A percentile compares a stretch with the other conserved stretches of the same genome.
Conservation (phyloP, 2,329 filamentous ascomycete genomes). For the Xylaria sp. region DNA sequence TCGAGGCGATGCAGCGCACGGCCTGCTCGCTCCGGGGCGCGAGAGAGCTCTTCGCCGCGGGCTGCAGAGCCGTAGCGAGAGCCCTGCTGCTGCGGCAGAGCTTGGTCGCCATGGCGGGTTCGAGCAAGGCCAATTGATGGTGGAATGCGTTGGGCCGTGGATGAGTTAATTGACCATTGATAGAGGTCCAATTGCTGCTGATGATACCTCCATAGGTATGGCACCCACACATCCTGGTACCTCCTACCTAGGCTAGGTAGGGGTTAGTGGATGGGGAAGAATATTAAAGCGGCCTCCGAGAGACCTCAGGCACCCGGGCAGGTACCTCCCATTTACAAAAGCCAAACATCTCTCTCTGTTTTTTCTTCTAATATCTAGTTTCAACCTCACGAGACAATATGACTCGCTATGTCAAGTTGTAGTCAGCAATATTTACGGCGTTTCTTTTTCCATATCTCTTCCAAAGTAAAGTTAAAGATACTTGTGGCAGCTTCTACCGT, state of each 20-base stretch:
- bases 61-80: slow-evolving; percentile 66
- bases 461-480: no score
- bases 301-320: slow-evolving; percentile 11
- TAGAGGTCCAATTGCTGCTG: slow-evolving; percentile 16
- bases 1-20: slow-evolving; percentile 62
- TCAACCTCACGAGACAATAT: background rate
- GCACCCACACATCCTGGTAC: background rate
- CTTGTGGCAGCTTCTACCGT: no score
- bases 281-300: slow-evolving; percentile 29
- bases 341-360: no score
- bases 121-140: slow-evolving; percentile 59
- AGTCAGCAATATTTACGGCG: no score
- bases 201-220: slow-evolving; percentile 9
- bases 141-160: slow-evolving; percentile 23
- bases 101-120: slow-evolving; percentile 68
- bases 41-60: slow-evolving; percentile 59
- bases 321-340: background rate
- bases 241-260: no score
- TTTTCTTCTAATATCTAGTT: background rate
- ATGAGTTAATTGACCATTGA: slow-evolving; percentile 37
- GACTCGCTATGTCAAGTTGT: no score
- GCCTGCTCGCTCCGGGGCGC: slow-evolving; percentile 55
- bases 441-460: no score
- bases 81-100: slow-evolving; percentile 67
- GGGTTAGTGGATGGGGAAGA: slow-evolving; percentile 25